Evolutionary conservation across 2,329 filamentous ascomycete species (phyloP), one percentile per base, ranked within the genome.

Genomic region (Sporothrix sp.): DNA sequence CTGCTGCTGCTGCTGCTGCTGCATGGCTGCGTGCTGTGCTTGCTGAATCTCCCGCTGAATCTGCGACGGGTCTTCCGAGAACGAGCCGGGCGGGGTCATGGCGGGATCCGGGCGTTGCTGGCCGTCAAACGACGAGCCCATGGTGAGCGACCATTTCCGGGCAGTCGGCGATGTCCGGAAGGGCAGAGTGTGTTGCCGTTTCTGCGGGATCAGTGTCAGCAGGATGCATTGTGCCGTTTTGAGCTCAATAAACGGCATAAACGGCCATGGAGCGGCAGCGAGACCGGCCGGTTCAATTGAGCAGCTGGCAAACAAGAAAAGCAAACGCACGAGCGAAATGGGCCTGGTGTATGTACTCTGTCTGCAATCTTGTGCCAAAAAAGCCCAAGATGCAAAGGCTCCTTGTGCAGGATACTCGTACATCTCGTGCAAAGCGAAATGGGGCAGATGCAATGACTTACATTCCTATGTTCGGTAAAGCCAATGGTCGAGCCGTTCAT

Each of bases 101-200:
- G 64, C 64, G 10, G 39, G 63, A 58, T 14, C 62, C 57, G 28
- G 60, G 58, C 55, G 60, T 61, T 46, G 48, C 47, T 63, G 62
- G 47, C 57, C 52, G 6, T 28, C 25, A 28, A 28, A 50, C 54
- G 11, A 52, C 52, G 47, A 55, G 48, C 25, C 54, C 56, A 10
- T 28, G 25, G 5, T 28, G 6, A 1, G 61, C 55, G 48, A 66
- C 60, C 64, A 65, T 58, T 64, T 63, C 49, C 65, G 66, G 11
- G 67, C 61, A 33, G 61, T 62, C 37, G 71, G 71, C 27, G 71
- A 72, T 9, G 68, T 69, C 52, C 74, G 70, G 13, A 77, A 61
- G 11, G 75, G 74, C 4, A 78, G 69, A 39, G 72, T 71, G 51
- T 78, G 74, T 14, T 77, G 55, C 35, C 75, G 73, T 72, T 79